Conservation (phyloP, 169 alveolate species). For the Plasmodium gaboni region DNA sequence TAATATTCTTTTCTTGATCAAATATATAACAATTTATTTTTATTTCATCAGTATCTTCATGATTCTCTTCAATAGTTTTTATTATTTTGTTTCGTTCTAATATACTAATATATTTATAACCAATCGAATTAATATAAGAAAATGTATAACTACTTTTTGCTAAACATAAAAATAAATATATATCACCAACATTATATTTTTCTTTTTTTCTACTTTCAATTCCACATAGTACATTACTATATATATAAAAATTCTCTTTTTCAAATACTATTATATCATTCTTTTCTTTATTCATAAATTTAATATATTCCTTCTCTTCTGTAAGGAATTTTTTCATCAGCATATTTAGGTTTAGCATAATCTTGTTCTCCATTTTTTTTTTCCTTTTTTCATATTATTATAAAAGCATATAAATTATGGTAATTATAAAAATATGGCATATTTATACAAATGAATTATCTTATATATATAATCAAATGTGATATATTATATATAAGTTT, state of each 20-base stretch:
- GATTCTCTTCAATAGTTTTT: constrained; percentile 76
- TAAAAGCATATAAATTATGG: background rate
- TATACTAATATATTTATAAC: constrained; percentile 84
- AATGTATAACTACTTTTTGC: constrained; percentile 81
- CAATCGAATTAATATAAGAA: constrained; percentile 80
- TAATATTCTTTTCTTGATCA: constrained; percentile 25
- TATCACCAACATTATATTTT: constrained; percentile 61
- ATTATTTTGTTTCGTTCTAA: constrained; percentile 83
- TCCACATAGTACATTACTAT: constrained; percentile 63
- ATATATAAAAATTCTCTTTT: constrained; percentile 57
- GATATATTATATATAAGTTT: too few relatives aligned
- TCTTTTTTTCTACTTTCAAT: constrained; percentile 75
- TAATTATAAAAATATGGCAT: too few relatives aligned
- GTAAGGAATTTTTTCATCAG: constrained; percentile 52
- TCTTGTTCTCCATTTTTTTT: constrained; percentile 25
- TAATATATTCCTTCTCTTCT: constrained; percentile 60
- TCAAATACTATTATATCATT: constrained; percentile 68
- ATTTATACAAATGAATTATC: too few relatives aligned
- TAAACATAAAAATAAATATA: constrained; percentile 57
- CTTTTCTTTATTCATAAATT: constrained; percentile 29
- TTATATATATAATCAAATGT: too few relatives aligned
- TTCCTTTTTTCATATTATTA: constrained; percentile 1
- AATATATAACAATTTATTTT: constrained; percentile 47
- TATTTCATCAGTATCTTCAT: constrained; percentile 58
- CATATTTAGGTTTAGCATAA: constrained; percentile 19